Percentiles rank a stretch among this genome's conserved stretches.
These are phyloP conservation scores for Talaromyces thailandensis DNA, from an alignment of 495 filamentous ascomycete species.

Conservation along the genomic window DNA sequence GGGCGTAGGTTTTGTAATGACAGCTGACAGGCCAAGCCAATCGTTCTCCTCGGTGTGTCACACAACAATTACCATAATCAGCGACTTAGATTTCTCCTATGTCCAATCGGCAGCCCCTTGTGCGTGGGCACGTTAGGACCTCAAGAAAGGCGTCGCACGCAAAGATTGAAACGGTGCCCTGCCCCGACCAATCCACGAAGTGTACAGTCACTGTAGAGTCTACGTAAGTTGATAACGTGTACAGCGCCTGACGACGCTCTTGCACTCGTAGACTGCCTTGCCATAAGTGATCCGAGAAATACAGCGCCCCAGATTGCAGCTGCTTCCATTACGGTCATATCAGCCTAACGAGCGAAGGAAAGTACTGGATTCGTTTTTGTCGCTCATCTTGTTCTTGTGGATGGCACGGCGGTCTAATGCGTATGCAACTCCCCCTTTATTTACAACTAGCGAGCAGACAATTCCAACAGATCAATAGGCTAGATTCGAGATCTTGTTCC, in stretches of 20 bases:
- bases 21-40: background rate
- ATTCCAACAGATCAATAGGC: too few relatives aligned
- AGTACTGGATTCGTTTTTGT: too few relatives aligned
- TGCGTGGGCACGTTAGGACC: background rate
- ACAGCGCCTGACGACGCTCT: background rate
- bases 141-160: background rate
- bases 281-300: background rate
- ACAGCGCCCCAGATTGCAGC: background rate
- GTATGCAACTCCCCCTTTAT: too few relatives aligned
- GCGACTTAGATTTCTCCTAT: background rate
- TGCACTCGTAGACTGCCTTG: background rate
- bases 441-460: too few relatives aligned
- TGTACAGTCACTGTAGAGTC: background rate
- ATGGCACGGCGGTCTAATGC: too few relatives aligned
- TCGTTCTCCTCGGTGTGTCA: background rate
- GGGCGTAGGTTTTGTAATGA: background rate
- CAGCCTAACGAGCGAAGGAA: too few relatives aligned
- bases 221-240: background rate
- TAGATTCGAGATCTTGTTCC: too few relatives aligned
- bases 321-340: background rate
- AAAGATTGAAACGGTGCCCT: background rate
- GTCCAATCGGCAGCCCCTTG: background rate
- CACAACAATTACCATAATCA: background rate
- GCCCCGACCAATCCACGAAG: background rate
- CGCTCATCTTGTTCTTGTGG: too few relatives aligned